Evolutionary conservation across 768 basidiomycete species (phyloP), one percentile per base, ranked within the genome.

Genomic region (Mycena amicta): DNA sequence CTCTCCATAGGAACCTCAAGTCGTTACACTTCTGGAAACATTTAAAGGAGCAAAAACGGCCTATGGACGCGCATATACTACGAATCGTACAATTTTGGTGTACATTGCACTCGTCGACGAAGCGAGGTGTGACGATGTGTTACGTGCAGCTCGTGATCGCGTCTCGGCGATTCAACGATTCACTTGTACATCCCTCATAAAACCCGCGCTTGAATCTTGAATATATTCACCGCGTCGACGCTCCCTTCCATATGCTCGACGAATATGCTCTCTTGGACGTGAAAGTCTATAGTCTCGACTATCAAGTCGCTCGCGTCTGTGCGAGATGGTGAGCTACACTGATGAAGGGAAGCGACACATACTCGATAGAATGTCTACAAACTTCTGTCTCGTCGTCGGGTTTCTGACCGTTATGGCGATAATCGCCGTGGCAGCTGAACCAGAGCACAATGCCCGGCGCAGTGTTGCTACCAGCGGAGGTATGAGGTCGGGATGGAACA

Each of bases 401-500:
- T 87, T 90, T 56, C 90, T 76, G 11, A 85, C 66, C 2, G 85
- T 82, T 40, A 85, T 64, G 4, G 86, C 83, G 49, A 88, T 77
- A 2, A 85, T 55, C 1, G 79, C 80, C 29, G 43, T 62, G 71
- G 55, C 54, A 46, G 2, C 25, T 53, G 5, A 25, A n/a, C 16
- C 64, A 45, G 3, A 66, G 51, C 49, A 74, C 26, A 88, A 70
- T 12, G 77, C 77, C 31, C 85, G 64, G 53, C 57, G 67, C 15
- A 91, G 69, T 4, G 81, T 79, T 13, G 74, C 73, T 1, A 86
- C 76, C 3, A 92, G 75, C 0, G 84, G 74, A 5, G 83, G 80
- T 45, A 90, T 80, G 39, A 91, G 71, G 11, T 67, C 66, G 6
- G 87, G 86, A 64, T 91, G 88, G 65, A 85, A 92, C 5, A 89